These are phyloP conservation scores for Bertia moriformis DNA, from an alignment of 2,329 filamentous ascomycete species.

Conservation along the genomic window DNA sequence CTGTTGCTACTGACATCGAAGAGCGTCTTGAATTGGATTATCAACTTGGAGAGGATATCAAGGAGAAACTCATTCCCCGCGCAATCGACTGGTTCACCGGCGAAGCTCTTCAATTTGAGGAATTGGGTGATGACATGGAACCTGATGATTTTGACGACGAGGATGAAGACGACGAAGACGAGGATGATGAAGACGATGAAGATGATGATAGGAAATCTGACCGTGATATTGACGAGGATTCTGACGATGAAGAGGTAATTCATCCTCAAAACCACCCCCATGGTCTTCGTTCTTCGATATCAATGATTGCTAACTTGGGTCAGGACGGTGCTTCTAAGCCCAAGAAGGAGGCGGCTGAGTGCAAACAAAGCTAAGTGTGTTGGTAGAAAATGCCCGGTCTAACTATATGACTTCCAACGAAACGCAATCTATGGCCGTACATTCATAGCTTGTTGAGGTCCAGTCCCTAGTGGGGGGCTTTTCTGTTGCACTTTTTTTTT, in stretches of 20 bases:
- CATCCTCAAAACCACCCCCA: neutral
- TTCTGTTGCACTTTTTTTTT: no score
- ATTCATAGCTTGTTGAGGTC: neutral
- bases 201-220: conserved; percentile 19
- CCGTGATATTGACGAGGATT: conserved; percentile 32
- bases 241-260: conserved; percentile 63
- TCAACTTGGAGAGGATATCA: conserved; percentile 97
- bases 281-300: neutral
- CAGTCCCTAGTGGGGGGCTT: neutral
- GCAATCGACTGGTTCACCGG: conserved; percentile 99
- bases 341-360: conserved; percentile 87
- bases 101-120: conserved; percentile 92
- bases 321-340: conserved; percentile 80
- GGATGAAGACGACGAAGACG: conserved; percentile 77
- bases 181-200: conserved; percentile 71
- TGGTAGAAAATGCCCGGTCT: neutral
- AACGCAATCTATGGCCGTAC: neutral
- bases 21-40: conserved; percentile 96
- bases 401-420: neutral
- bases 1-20: conserved; percentile 80
- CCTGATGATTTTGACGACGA: conserved; percentile 65
- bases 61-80: conserved; percentile 97
- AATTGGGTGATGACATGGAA: conserved; percentile 69
- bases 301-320: conserved; percentile 1
- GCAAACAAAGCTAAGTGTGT: conserved; percentile 73